Percentiles rank a stretch among this genome's conserved stretches.
phyloP scores from a whole-genome alignment of 495 filamentous ascomycete species.

The Cairneyella variabilis region DNA sequence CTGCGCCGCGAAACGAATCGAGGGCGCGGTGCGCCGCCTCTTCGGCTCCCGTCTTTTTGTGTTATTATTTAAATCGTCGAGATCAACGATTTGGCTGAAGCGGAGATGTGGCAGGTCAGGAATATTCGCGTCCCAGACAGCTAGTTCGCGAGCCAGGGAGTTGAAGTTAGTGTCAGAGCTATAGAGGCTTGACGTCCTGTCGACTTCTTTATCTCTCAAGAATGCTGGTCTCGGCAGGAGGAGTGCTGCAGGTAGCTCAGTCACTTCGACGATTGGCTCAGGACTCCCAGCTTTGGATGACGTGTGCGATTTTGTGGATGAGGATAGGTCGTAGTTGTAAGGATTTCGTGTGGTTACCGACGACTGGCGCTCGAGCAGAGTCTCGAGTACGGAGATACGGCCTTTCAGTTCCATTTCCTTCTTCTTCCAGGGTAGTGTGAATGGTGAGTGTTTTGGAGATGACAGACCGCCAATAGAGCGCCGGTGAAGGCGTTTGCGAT shows the following conservation, averaged over 20 bases:
- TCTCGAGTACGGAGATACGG: neutral
- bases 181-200: no score
- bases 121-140: neutral
- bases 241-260: neutral
- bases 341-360: neutral
- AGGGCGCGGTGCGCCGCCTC: no score
- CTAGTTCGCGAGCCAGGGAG: neutral
- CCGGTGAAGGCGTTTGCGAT: neutral
- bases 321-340: neutral
- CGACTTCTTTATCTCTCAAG: no score
- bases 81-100: neutral
- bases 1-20: no score
- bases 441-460: neutral
- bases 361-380: neutral
- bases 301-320: neutral
- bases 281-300: no score
- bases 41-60: no score
- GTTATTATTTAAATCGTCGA: no score
- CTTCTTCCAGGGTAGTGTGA: neutral
- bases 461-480: neutral
- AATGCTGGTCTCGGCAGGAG: no score
- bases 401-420: neutral
- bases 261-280: neutral
- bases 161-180: neutral
- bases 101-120: neutral